Conservation (phyloP, 495 filamentous ascomycete genomes). For the Penicillium atrosanguineum region DNA sequence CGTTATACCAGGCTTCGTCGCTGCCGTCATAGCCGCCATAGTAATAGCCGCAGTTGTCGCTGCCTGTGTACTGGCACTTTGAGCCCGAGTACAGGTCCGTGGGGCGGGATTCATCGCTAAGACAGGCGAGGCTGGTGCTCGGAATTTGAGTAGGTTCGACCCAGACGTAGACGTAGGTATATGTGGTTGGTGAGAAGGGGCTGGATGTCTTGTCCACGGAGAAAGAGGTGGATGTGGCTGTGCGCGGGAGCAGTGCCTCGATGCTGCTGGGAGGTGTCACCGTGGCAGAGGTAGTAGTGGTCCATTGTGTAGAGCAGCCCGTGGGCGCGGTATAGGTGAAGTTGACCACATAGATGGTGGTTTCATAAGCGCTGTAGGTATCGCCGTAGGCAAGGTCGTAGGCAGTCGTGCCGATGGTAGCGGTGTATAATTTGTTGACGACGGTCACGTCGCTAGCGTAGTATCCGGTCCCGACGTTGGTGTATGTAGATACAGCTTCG, state of each 20-base stretch:
- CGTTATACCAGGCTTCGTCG: slow-evolving; percentile 24
- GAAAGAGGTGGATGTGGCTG: slow-evolving; percentile 28
- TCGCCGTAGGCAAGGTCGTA: slow-evolving; percentile 7
- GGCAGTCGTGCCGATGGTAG: slow-evolving; percentile 14
- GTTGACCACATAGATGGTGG: slow-evolving; percentile 32
- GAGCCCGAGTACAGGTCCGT: slow-evolving; percentile 18
- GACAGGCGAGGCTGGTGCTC: slow-evolving; percentile 16
- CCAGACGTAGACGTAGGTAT: slow-evolving; percentile 28
- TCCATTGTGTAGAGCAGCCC: slow-evolving; percentile 32
- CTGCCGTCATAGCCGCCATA: slow-evolving; percentile 17
- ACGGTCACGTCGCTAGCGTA: slow-evolving; percentile 27
- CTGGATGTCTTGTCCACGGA: slow-evolving; percentile 20
- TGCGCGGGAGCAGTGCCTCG: slow-evolving; percentile 17
- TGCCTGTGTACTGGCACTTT: slow-evolving; percentile 9
- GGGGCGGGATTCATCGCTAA: slow-evolving; percentile 22
- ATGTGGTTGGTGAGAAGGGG: slow-evolving; percentile 29
- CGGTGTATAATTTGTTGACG: slow-evolving; percentile 34
- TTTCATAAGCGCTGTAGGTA: slow-evolving; percentile 10
- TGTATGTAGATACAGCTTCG: slow-evolving; percentile 30
- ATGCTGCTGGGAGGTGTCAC: slow-evolving; percentile 17
- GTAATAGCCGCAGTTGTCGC: slow-evolving; percentile 13
- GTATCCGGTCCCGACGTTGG: slow-evolving; percentile 16
- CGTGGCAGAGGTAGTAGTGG: slow-evolving; percentile 21
- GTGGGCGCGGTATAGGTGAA: slow-evolving; percentile 37
- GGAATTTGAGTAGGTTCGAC: slow-evolving; percentile 33